A percentile compares a stretch with the other conserved stretches of the same genome.
Evolutionary conservation across 140 eudicot species (phyloP).

Genomic region (Cichorium intybus): DNA sequence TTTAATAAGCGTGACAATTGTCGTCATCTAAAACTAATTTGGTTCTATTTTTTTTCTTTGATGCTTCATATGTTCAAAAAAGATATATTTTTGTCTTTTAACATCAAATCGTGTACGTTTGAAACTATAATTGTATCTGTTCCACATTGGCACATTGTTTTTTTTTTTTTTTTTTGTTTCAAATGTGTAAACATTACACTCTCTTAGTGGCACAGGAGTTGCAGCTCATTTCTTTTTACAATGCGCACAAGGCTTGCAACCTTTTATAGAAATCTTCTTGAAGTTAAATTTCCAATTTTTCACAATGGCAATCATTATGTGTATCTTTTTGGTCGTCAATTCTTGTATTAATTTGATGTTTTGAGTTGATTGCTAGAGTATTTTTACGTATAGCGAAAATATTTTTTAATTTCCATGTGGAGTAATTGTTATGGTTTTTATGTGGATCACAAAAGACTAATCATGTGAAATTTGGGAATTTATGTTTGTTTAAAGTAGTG

Average conservation of each 20-base stretch:
- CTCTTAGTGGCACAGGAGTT: background rate
- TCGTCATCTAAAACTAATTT: slow-evolving; percentile 34
- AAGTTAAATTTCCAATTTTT: background rate
- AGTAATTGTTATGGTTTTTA: background rate
- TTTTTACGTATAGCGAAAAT: background rate
- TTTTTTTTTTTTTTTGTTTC: background rate
- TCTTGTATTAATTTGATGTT: background rate
- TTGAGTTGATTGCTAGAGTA: background rate
- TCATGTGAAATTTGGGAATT: background rate
- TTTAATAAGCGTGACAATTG: slow-evolving; percentile 14
- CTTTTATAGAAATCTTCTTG: too few relatives aligned
- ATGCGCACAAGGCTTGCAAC: slow-evolving; percentile 15
- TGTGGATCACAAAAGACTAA: background rate
- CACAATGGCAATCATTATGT: background rate
- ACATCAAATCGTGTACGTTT: slow-evolving; percentile 5
- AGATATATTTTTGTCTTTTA: slow-evolving; percentile 9
- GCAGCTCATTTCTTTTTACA: background rate
- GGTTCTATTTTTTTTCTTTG: slow-evolving; percentile 15
- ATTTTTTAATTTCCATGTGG: background rate
- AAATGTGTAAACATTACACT: background rate
- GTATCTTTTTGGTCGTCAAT: background rate
- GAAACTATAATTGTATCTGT: background rate
- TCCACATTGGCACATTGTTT: slow-evolving; percentile 14
- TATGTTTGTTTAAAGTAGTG: background rate
- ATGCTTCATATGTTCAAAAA: slow-evolving; percentile 3